These are phyloP conservation scores for Oemleria cerasiformis DNA, from an alignment of 306 rosid genomes.

Conservation along the genomic window DNA sequence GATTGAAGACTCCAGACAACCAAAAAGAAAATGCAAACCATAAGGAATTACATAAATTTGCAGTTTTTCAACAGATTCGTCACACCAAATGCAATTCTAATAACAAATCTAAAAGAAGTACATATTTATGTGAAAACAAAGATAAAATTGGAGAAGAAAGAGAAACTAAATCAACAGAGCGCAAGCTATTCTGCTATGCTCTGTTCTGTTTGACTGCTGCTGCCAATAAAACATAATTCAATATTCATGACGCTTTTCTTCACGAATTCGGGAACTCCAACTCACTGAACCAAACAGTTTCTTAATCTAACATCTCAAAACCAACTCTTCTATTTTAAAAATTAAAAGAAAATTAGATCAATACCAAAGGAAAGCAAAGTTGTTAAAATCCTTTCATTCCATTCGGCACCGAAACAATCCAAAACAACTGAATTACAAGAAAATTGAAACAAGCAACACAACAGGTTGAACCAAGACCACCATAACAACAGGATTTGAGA, in stretches of 20 bases:
- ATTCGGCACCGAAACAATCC: background rate
- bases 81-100: background rate
- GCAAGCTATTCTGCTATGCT: conserved; percentile 3
- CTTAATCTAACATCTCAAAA: background rate
- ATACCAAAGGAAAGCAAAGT: background rate
- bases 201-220: background rate
- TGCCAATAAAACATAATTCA: background rate
- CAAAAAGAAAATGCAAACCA: background rate
- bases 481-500: background rate
- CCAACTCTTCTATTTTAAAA: background rate
- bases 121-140: background rate
- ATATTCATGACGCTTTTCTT: background rate
- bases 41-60: background rate
- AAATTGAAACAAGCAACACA: background rate
- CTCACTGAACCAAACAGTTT: conserved; percentile 9
- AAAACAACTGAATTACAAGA: conserved; percentile 5
- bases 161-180: background rate
- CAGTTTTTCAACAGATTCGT: background rate
- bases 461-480: background rate
- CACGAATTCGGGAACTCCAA: background rate
- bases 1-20: too few species aligned
- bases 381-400: background rate
- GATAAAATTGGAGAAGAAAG: background rate
- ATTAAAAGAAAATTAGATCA: background rate
- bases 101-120: background rate